Percentiles rank a stretch among this genome's conserved stretches.
These are phyloP conservation scores for Pseudogymnoascus sp. DNA, from an alignment of 2,329 filamentous ascomycete species.

Conservation along the genomic window DNA sequence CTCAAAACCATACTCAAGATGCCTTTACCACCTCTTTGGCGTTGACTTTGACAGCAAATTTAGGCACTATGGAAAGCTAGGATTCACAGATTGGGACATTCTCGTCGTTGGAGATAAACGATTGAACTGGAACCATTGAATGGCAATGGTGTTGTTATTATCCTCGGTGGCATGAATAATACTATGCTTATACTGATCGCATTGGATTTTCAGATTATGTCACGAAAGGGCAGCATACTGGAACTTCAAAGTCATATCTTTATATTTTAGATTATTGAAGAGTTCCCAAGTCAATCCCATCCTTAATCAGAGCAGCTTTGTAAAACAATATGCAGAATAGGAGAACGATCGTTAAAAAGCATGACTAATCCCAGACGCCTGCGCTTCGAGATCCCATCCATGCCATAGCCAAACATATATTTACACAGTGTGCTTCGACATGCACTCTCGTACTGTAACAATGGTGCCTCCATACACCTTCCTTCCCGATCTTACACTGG, in stretches of 20 bases:
- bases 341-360: not conserved
- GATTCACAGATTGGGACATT: not conserved
- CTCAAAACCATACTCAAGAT: not conserved
- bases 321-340: conserved; percentile 9
- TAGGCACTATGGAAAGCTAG: not conserved
- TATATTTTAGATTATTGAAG: not conserved
- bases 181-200: not conserved
- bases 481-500: not conserved
- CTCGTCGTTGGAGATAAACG: not conserved
- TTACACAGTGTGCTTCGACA: not conserved
- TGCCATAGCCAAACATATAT: conserved; percentile 8
- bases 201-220: no score
- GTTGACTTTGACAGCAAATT: not conserved
- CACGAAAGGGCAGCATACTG: not conserved
- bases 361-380: conserved; percentile 10
- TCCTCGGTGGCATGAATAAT: not conserved
- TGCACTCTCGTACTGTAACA: not conserved
- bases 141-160: not conserved
- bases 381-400: conserved; percentile 3
- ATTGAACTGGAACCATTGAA: not conserved
- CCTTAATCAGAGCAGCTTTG: not conserved
- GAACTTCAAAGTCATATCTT: not conserved
- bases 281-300: not conserved
- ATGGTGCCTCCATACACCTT: not conserved
- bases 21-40: not conserved